phyloP scores from a whole-genome alignment of 225 moss, liverwort and hornwort genomes.

The Asterella californica region DNA sequence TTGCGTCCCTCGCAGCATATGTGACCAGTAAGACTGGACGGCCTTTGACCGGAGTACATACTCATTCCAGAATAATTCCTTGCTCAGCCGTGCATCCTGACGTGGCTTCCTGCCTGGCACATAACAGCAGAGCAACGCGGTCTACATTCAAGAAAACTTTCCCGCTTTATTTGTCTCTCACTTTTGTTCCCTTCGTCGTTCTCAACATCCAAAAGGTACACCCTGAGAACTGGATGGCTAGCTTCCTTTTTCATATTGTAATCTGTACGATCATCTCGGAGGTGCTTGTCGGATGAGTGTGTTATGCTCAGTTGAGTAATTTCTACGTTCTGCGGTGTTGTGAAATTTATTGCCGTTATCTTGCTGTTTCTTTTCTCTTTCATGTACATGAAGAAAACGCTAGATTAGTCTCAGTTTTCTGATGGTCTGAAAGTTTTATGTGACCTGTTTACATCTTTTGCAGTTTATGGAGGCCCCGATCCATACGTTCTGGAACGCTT shows the following conservation, averaged over 20 bases:
- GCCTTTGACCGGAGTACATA: conserved; percentile 50
- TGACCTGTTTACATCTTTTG: conserved; percentile 8
- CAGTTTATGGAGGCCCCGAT: conserved; percentile 81
- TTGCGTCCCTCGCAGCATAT: conserved; percentile 61
- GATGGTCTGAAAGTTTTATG: not conserved
- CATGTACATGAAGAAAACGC: not conserved
- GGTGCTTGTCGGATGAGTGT: not conserved
- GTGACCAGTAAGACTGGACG: conserved; percentile 50
- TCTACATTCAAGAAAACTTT: conserved; percentile 84
- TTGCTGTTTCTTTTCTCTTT: not conserved
- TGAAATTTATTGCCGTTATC: too few species aligned
- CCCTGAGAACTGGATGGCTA: not conserved
- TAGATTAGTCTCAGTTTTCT: not conserved
- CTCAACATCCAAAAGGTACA: conserved; percentile 79
- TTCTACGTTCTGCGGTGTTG: too few species aligned
- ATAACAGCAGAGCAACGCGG: conserved; percentile 64
- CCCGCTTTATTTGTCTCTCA: conserved; percentile 78
- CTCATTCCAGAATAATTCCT: conserved; percentile 60
- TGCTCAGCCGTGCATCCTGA: conserved; percentile 73
- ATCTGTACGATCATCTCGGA: not conserved
- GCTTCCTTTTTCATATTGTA: not conserved
- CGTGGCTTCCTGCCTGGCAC: conserved; percentile 61
- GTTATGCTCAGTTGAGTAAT: not conserved
- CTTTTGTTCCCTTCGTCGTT: conserved; percentile 86
- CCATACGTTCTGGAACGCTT: conserved; percentile 77